phyloP scores from a whole-genome alignment of 192 early-diverging fungal species.

The Powellomyces hirtus region DNA sequence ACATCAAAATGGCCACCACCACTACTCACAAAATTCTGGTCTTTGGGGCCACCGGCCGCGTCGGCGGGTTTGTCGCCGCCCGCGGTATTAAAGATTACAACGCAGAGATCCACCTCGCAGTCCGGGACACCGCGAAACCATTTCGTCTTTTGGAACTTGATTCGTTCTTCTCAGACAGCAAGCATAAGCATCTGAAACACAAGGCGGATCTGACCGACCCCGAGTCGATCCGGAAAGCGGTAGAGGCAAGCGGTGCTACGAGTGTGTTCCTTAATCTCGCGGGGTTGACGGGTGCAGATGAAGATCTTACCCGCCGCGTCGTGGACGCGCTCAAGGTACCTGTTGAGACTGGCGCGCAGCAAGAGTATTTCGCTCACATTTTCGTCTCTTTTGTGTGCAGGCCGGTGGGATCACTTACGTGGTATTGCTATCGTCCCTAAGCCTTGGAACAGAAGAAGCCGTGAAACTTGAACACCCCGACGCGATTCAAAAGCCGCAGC shows the following conservation, averaged over 20 bases:
- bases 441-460: background rate
- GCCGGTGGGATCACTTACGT: background rate
- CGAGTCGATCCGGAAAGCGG: background rate
- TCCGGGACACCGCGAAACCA: constrained; percentile 11
- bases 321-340: background rate
- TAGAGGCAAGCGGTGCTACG: background rate
- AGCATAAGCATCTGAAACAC: background rate
- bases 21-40: background rate
- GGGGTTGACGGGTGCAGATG: background rate
- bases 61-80: background rate
- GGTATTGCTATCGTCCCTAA: background rate
- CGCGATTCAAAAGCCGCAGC: background rate
- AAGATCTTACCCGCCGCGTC: no score
- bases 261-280: background rate
- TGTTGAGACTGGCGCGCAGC: background rate
- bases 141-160: background rate
- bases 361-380: background rate
- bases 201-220: constrained; percentile 15
- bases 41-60: constrained; percentile 7
- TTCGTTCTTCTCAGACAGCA: background rate
- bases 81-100: no score
- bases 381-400: background rate
- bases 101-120: constrained; percentile 2
- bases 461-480: background rate
- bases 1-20: background rate